phyloP scores from a whole-genome alignment of 2,329 filamentous ascomycete genomes.

The Geoglossum cookeanum region DNA sequence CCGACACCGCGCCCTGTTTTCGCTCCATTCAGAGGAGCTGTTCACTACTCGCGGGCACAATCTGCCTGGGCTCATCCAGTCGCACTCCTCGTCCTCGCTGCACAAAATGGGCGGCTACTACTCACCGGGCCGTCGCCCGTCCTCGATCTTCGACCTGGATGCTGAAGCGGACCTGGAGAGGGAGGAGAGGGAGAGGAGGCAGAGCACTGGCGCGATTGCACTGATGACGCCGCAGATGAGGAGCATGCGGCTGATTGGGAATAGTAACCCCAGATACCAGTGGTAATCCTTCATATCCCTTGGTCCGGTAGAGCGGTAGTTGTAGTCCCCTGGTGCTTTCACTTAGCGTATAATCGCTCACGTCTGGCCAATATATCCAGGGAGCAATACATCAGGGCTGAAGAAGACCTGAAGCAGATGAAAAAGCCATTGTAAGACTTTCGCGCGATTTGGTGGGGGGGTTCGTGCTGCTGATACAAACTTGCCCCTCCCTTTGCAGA shows the following conservation, averaged over 20 bases:
- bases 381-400: constrained; percentile 68
- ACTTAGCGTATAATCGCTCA: not conserved
- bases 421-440: constrained; percentile 44
- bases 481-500: constrained; percentile 20
- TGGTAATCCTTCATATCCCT: constrained; percentile 31
- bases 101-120: constrained; percentile 6
- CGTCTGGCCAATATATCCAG: constrained; percentile 11
- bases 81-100: constrained; percentile 9
- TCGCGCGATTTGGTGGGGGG: not conserved
- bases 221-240: constrained; percentile 47
- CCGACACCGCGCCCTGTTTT: constrained; percentile 6
- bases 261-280: constrained; percentile 65
- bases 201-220: constrained; percentile 23
- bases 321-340: not conserved
- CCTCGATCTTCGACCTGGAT: not conserved
- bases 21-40: constrained; percentile 8
- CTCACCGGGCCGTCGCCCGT: not conserved
- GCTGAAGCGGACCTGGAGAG: constrained; percentile 1
- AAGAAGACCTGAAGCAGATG: constrained; percentile 53
- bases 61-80: constrained; percentile 9
- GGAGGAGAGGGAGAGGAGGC: not conserved
- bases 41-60: constrained; percentile 11
- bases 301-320: constrained; percentile 1
- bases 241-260: constrained; percentile 73
- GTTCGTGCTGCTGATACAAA: not conserved